Base-by-base conservation (phyloP, 108 stramenopile genomes). In the Pseudonitzschia multiseries region DNA sequence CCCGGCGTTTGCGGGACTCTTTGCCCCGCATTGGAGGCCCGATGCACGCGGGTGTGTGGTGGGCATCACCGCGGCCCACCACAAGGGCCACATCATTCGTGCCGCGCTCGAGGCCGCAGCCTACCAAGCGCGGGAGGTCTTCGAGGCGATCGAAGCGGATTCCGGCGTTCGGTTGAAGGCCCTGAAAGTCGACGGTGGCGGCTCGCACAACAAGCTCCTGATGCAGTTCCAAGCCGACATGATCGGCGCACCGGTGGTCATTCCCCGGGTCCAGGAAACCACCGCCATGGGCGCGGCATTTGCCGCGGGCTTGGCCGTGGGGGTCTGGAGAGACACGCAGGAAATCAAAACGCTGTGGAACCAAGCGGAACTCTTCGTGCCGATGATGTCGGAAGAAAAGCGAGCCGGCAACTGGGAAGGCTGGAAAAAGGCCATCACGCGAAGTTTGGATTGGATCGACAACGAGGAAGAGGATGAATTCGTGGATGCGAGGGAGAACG, bases 171-270 rank as follows among this genome's bases (percentile, higher is more conserved):
- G 67, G 18, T 63, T 93, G 59, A 81, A 78, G 65, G 74, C 81
- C 22, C 77, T 99, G 63, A 85, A 86, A 57, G 99, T 98, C 2
- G 98, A 99, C 79, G 99, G 99, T 10, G 86, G 86, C 31, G 96
- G 96, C 65, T 94, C 98, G 27, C 86, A 82, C 52, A 98, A 98
- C 82, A 70, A 78, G 28, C 70, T 97, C 22, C 63, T 99, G 65
- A 95, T 99, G 96, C 98, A 98, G 79, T 97, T 98, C 77, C 97
- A 98, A 83, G 88, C 93, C 27, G 97, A 99, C 69, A 90, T 98
- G 18, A 81, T 97, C 42, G 81, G 83, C 56, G 88, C 89, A n/a
- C 86, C 86, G 18, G 97, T 98, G 27, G 70, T 89, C 6, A 84
- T 84, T 60, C 95, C 97, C 0, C 78, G 79, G 26, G 75, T 92